A percentile compares a stretch with the other conserved stretches of the same genome.
These are phyloP conservation scores for Cerrena zonata DNA, from an alignment of 1,284 basidiomycete genomes.

Conservation along the genomic window DNA sequence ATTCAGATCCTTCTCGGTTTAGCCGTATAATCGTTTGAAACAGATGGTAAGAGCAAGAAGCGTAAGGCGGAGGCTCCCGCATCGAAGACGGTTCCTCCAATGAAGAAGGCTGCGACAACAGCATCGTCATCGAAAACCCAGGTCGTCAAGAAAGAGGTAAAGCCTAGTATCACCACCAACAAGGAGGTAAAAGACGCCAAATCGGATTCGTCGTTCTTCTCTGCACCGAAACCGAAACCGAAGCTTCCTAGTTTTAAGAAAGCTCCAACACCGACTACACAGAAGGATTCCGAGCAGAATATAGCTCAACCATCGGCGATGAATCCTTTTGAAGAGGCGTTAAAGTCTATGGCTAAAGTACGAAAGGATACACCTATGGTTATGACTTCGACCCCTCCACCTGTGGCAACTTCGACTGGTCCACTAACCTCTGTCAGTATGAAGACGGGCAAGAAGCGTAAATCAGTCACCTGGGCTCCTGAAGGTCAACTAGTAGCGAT, in stretches of 20 bases:
- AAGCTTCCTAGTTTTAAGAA: constrained; percentile 79
- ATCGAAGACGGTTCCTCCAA: constrained; percentile 46
- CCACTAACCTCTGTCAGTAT: constrained; percentile 27
- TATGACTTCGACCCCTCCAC: constrained; percentile 32
- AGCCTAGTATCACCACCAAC: constrained; percentile 21
- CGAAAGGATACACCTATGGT: constrained; percentile 47
- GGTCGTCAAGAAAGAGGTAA: constrained; percentile 34
- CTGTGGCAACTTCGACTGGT: constrained; percentile 27
- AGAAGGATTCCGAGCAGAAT: constrained; percentile 51
- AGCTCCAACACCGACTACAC: constrained; percentile 40
- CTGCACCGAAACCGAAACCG: constrained; percentile 73
- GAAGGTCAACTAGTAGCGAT: constrained; percentile 66
- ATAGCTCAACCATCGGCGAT: constrained; percentile 71
- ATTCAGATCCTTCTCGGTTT: constrained; percentile 17
- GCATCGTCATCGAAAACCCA: constrained; percentile 27
- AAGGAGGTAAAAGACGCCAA: constrained; percentile 64
- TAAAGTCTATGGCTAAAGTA: constrained; percentile 64
- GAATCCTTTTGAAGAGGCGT: constrained; percentile 74
- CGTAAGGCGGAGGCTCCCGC: constrained; percentile 54
- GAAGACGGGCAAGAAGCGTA: constrained; percentile 56
- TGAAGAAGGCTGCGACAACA: constrained; percentile 55
- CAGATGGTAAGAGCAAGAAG: constrained; percentile 64
- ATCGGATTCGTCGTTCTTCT: constrained; percentile 79
- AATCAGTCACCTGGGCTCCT: constrained; percentile 70
- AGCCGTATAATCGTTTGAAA: constrained; percentile 11